These are phyloP conservation scores for Trebouxiophyceae sp. DNA, from an alignment of 163 green algal species.

Conservation along the genomic window DNA sequence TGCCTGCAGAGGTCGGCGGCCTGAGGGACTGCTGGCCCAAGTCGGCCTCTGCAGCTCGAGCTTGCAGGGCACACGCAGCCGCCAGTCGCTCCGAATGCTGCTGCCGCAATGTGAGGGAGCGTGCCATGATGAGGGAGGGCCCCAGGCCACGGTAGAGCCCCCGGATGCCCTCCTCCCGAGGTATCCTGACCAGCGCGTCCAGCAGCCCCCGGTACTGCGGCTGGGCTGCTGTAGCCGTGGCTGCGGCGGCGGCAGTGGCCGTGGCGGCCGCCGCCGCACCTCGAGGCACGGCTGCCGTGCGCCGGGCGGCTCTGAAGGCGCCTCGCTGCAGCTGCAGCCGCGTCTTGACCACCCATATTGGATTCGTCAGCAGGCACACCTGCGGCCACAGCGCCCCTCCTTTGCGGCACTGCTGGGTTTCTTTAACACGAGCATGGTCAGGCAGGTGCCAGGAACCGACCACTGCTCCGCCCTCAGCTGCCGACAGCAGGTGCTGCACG, in stretches of 20 bases:
- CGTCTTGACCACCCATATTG: slow-evolving; percentile 90
- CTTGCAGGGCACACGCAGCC: too few relatives aligned
- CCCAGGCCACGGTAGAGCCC: slow-evolving; percentile 54
- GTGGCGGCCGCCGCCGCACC: neutral
- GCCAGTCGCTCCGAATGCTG: too few relatives aligned
- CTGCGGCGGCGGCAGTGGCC: neutral
- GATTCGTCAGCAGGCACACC: slow-evolving; percentile 84
- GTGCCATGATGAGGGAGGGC: slow-evolving; percentile 72
- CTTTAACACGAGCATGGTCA: too few relatives aligned
- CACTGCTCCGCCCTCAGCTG: slow-evolving; percentile 71
- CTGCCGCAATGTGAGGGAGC: too few relatives aligned
- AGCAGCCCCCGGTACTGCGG: slow-evolving; percentile 61
- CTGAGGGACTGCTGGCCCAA: too few relatives aligned
- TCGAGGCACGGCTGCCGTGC: slow-evolving; percentile 1
- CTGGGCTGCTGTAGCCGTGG: neutral
- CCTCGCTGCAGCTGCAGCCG: slow-evolving; percentile 81
- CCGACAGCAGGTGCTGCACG: slow-evolving; percentile 62
- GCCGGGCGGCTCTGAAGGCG: too few relatives aligned
- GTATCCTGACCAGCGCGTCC: slow-evolving; percentile 60
- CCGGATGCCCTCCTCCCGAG: slow-evolving; percentile 44
- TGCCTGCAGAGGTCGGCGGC: too few relatives aligned
- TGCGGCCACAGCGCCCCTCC: too few relatives aligned
- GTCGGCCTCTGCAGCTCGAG: too few relatives aligned
- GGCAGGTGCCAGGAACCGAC: slow-evolving; percentile 40
- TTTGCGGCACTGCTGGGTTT: too few relatives aligned